phyloP scores from a whole-genome alignment of 2,329 filamentous ascomycete genomes.

The Cephalotrichum gorgonifer region DNA sequence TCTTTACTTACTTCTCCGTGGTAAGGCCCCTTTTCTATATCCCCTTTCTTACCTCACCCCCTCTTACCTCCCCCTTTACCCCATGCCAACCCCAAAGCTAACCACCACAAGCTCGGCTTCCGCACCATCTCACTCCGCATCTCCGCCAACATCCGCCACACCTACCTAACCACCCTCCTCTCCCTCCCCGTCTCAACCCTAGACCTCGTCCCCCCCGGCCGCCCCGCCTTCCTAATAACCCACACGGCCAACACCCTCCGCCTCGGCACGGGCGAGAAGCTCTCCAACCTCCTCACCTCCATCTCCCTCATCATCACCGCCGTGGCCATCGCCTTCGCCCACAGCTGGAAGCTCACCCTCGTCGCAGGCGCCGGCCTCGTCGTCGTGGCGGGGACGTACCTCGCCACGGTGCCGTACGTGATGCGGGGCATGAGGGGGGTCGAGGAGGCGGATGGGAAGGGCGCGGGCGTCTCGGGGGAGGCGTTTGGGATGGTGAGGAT shows the following conservation, averaged over 20 bases:
- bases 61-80: not conserved
- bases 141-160: conserved; percentile 36
- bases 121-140: conserved; percentile 38
- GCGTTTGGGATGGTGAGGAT: conserved; percentile 29
- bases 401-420: conserved; percentile 20
- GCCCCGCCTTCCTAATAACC: conserved; percentile 41
- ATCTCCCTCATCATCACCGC: conserved; percentile 29
- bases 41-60: not conserved
- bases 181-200: conserved; percentile 35
- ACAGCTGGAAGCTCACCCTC: conserved; percentile 40
- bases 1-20: conserved; percentile 20
- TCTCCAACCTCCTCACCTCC: conserved; percentile 30
- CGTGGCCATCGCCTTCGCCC: conserved; percentile 39
- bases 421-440: conserved; percentile 20
- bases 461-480: conserved; percentile 27
- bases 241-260: conserved; percentile 41
- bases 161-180: conserved; percentile 38
- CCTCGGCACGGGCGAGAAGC: conserved; percentile 41
- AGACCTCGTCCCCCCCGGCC: conserved; percentile 36
- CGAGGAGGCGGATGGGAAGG: conserved; percentile 23
- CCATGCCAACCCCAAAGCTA: not conserved
- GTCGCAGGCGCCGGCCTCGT: conserved; percentile 34
- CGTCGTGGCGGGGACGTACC: conserved; percentile 24
- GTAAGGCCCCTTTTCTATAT: conserved; percentile 17
- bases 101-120: conserved; percentile 26